Evolutionary conservation across 2,329 filamentous ascomycete species (phyloP), one percentile per base, ranked within the genome.

Genomic region (Stromatinia cepivora): DNA sequence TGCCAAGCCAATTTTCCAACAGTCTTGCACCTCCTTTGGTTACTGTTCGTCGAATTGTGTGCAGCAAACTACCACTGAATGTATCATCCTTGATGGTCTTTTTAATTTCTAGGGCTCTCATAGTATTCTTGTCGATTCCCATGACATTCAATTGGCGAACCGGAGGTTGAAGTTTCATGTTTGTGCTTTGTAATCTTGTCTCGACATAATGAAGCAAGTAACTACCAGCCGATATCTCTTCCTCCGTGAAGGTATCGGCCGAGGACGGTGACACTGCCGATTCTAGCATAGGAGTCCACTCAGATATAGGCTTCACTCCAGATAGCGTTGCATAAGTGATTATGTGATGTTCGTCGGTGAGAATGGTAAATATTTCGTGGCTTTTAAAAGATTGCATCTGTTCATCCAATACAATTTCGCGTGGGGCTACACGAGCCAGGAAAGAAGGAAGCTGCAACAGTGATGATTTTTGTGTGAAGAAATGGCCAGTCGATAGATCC

Each of bases 401-500:
- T 74, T 90, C 84, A 75, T 93, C 89, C 2, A 98, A 82, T 4
- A 99, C 86, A 64, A 98, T 89, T 78, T 99, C 95, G 57, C 90
- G 86, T 1, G 95, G 93, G 25, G 88, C 88, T 72, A 98, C 90
- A 36, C 94, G 89, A 39, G 94, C 91, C 64, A 98, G 83, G 28
- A 91, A 88, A 13, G 94, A 93, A n/a, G 92, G 85, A 6, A 99
- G 81, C 67, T 89, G 88, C 63, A 86, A 83, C 10, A 94, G 80
- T 28, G 89, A 89, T 0, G 91, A 90, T 25, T 83, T 83, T 77
- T 98, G 93, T 0, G 93, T 97, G 76, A 89, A 93, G 80, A 99
- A 99, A 75, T 94, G 92, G 20, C 95, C 95, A 3, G 95, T 99
- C 11, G 95, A 97, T 36, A 98, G 82, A 80, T 99, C 95, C 59